Evolutionary conservation across 2,329 filamentous ascomycete genomes (phyloP), one percentile per base, ranked within the genome.

Genomic region (Massarina eburnea): DNA sequence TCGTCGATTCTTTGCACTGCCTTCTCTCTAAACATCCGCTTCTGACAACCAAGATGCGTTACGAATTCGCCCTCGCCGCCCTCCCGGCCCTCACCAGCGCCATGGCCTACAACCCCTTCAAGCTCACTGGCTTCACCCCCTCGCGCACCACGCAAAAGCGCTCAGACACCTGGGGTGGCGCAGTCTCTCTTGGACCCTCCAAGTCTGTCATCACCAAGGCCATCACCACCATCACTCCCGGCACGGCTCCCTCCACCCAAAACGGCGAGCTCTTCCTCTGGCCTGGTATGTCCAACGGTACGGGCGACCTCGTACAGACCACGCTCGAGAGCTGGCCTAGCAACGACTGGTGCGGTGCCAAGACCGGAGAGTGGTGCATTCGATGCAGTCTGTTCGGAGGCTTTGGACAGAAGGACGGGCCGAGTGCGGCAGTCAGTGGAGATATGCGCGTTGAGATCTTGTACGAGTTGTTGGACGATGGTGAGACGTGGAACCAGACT

Each of bases 281-380:
- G 71, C 73, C 72, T 6, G 73, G 73, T 4, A 75, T 75, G 69
- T 72, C 68, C 41, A 76, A 74, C 49, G 71, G 73, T 30, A 76
- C 73, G 3, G 71, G 72, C 1, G 67, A 75, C 39, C 58, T 75
- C 14, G 55, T 75, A 36, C 72, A 75, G 47, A 71, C 71, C 0
- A 74, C 71, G 0, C 58, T 74, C 4, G 71, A 76, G 49, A 66
- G 62, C 17, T 75, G 71, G 72, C 49, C 65, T 7, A 59, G 61
- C 32, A 74, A 75, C 49, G 52, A 53, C 12, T 75, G 71, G 72
- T 75, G 72, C 47, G 71, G 72, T 30, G 73, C 70, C 8, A 45
- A 33, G 4, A 51, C 59, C 2, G 71, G 68, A 5, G 60, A 75
- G 54, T 75, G 70, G 70, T 75, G 69, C 51, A 65, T 74, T 6